These are phyloP conservation scores for Solanum bukasovii DNA, from an alignment of 257 asterid species.

Conservation along the genomic window DNA sequence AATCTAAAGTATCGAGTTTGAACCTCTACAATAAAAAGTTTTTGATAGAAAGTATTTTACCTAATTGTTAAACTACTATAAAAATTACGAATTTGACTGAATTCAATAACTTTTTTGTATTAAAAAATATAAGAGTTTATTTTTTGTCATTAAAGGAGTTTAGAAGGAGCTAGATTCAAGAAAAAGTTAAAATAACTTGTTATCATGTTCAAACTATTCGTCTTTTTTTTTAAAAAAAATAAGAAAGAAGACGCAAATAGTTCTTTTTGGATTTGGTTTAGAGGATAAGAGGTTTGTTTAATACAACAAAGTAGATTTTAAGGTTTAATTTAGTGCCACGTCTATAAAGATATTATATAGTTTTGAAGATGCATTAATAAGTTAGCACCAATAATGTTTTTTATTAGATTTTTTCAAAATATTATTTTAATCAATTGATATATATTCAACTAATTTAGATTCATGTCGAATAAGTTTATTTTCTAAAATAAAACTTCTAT, in stretches of 20 bases:
- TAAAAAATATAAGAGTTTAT: not conserved
- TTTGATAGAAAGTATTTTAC: not conserved
- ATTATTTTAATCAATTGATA: not conserved
- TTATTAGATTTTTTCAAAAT: not conserved
- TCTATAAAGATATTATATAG: not conserved
- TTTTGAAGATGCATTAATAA: not conserved
- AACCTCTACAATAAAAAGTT: not conserved
- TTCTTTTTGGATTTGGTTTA: conserved; percentile 7
- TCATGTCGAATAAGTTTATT: not conserved
- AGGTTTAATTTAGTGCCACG: conserved; percentile 46
- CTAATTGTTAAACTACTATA: not conserved
- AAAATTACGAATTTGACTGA: not conserved
- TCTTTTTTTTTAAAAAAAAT: not conserved
- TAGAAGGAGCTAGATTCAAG: conserved; percentile 2
- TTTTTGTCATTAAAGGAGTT: not conserved
- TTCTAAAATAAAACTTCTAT: not conserved
- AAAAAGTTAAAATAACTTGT: not conserved
- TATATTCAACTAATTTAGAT: not conserved
- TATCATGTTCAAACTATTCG: not conserved
- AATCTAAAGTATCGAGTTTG: not conserved
- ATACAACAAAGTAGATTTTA: conserved; percentile 20
- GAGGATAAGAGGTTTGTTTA: conserved; percentile 16
- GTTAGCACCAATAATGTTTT: not conserved
- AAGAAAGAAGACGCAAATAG: not conserved
- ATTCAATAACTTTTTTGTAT: not conserved